phyloP scores from a whole-genome alignment of 495 filamentous ascomycete species.

The Apodospora peruviana region DNA sequence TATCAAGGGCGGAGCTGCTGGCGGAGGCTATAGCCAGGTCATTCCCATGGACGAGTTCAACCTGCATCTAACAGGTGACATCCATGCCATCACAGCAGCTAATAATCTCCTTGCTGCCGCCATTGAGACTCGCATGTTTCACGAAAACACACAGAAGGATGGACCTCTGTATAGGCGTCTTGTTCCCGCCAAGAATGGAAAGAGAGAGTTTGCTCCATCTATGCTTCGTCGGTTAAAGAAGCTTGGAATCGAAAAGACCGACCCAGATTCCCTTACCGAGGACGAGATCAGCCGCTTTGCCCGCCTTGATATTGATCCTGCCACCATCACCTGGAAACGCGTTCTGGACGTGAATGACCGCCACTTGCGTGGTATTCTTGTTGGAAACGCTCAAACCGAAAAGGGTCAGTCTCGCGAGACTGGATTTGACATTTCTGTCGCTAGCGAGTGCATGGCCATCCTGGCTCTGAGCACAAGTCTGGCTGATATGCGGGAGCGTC shows the following conservation, averaged over 20 bases:
- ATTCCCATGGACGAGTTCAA: slow-evolving; percentile 99
- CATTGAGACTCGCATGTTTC: slow-evolving; percentile 97
- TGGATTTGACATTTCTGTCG: slow-evolving; percentile 95
- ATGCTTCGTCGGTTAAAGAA: slow-evolving; percentile 92
- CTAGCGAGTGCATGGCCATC: slow-evolving; percentile 97
- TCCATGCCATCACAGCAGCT: slow-evolving; percentile 93
- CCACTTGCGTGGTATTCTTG: slow-evolving; percentile 79
- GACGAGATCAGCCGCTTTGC: slow-evolving; percentile 87
- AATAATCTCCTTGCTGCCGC: slow-evolving; percentile 98
- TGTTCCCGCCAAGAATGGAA: slow-evolving; percentile 85
- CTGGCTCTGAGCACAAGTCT: slow-evolving; percentile 86
- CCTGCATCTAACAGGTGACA: slow-evolving; percentile 93
- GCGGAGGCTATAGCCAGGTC: slow-evolving; percentile 96
- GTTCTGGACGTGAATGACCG: slow-evolving; percentile 97
- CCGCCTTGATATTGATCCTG: slow-evolving; percentile 89
- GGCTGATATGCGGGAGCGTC: slow-evolving; percentile 84
- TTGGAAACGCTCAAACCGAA: slow-evolving; percentile 84
- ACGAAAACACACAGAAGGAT: slow-evolving; percentile 92
- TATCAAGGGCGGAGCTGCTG: slow-evolving; percentile 96
- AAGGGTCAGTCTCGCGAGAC: slow-evolving; percentile 80
- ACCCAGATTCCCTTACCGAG: slow-evolving; percentile 80
- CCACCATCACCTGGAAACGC: slow-evolving; percentile 94
- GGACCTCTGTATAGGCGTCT: slow-evolving; percentile 81
- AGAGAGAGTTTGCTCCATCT: slow-evolving; percentile 76
- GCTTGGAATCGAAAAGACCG: slow-evolving; percentile 89